phyloP scores from a whole-genome alignment of 495 filamentous ascomycete species.

The Podospora bellae-mahoneyi region DNA sequence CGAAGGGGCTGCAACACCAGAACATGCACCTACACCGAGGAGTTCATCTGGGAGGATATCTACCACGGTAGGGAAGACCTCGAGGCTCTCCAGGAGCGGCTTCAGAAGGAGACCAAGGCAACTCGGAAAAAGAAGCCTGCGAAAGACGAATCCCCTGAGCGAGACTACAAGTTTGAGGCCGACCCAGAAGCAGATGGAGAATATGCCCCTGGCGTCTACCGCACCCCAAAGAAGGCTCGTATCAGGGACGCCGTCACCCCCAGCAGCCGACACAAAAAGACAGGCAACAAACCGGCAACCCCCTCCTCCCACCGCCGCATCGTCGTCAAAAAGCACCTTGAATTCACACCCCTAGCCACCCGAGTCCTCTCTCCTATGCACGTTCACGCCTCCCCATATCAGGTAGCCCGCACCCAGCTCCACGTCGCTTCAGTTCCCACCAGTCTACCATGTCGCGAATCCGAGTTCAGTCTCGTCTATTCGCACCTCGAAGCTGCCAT shows the following conservation, averaged over 20 bases:
- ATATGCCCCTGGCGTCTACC: constrained; percentile 32
- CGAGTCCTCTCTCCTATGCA: constrained; percentile 75
- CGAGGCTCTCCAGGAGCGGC: constrained; percentile 55
- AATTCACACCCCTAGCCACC: constrained; percentile 92
- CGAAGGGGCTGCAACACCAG: constrained; percentile 82
- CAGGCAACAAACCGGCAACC: constrained; percentile 45
- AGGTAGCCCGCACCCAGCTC: constrained; percentile 79
- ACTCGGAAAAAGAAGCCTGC: constrained; percentile 55
- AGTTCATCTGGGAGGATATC: constrained; percentile 87
- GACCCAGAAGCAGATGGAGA: constrained; percentile 44
- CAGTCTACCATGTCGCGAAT: constrained; percentile 85
- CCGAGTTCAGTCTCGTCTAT: constrained; percentile 88
- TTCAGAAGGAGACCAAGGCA: constrained; percentile 67
- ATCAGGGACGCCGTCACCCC: constrained; percentile 31
- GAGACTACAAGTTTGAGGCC: constrained; percentile 45
- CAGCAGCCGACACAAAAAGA: constrained; percentile 43
- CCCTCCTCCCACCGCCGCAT: constrained; percentile 72
- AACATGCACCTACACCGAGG: constrained; percentile 86
- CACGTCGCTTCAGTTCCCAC: constrained; percentile 91
- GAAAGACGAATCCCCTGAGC: constrained; percentile 36
- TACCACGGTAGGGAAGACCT: constrained; percentile 66
- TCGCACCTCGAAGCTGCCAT: constrained; percentile 92
- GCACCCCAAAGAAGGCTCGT: constrained; percentile 41
- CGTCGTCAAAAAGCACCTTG: constrained; percentile 82
- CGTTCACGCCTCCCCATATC: constrained; percentile 82